Conservation (phyloP, 345 rosid genomes). For the Microthlaspi erraticum region DNA sequence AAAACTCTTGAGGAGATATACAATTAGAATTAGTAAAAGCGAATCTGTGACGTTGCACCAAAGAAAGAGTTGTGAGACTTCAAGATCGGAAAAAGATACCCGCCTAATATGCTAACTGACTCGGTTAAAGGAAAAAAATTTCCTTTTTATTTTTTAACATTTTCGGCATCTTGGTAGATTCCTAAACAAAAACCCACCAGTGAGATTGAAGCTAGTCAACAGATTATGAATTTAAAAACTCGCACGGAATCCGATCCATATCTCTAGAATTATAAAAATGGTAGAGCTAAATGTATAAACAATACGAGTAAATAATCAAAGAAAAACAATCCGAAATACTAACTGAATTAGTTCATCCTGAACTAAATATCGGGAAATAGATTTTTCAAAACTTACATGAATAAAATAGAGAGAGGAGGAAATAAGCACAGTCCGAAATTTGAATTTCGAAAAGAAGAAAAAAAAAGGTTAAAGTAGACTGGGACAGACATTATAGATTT, state of each 20-base stretch:
- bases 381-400: not conserved
- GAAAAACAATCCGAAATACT: not conserved
- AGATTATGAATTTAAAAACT: constrained; percentile 7
- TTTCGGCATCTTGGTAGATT: constrained; percentile 27
- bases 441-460: constrained; percentile 39
- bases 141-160: not conserved
- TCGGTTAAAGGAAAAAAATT: not conserved
- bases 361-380: not conserved
- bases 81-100: constrained; percentile 10
- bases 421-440: constrained; percentile 29
- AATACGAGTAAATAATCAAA: not conserved
- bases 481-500: constrained; percentile 10
- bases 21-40: constrained; percentile 14
- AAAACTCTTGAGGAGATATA: not conserved
- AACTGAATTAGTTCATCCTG: not conserved
- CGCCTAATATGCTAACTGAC: constrained; percentile 21
- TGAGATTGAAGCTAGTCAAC: constrained; percentile 36
- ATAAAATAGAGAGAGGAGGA: constrained; percentile 13
- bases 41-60: constrained; percentile 7
- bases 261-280: not conserved
- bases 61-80: constrained; percentile 17
- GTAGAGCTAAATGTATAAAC: constrained; percentile 11
- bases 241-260: constrained; percentile 34
- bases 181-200: constrained; percentile 23
- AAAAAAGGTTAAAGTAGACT: constrained; percentile 25